These are phyloP conservation scores for Gossypium gossypioides DNA, from an alignment of 441 rosid species.

Conservation along the genomic window DNA sequence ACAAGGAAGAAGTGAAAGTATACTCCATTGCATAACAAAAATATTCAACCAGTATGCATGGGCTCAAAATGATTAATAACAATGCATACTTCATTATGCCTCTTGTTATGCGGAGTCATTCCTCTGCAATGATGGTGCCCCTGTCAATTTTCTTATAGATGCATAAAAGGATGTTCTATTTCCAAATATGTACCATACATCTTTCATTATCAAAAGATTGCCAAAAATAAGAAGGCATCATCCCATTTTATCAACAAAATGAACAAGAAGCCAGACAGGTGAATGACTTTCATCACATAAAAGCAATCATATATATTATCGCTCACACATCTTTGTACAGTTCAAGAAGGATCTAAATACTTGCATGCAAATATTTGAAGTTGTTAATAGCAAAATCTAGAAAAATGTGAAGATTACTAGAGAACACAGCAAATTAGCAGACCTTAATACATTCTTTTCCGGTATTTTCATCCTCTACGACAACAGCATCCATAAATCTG, in stretches of 20 bases:
- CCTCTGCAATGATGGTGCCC: background rate
- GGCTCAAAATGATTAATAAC: background rate
- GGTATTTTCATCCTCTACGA: slow-evolving; percentile 90
- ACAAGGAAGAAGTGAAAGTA: background rate
- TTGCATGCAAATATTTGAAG: background rate
- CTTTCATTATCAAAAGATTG: slow-evolving; percentile 10
- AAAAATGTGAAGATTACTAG: slow-evolving; percentile 7
- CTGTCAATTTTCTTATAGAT: background rate
- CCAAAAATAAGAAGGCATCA: slow-evolving; percentile 4
- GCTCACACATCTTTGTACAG: background rate
- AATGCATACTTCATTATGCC: background rate
- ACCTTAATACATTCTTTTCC: slow-evolving; percentile 99
- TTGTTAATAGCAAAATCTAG: slow-evolving; percentile 1
- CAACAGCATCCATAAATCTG: slow-evolving; percentile 95
- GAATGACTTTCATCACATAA: background rate
- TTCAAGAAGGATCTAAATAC: background rate
- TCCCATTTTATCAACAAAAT: background rate
- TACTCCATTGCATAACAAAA: background rate
- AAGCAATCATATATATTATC: background rate
- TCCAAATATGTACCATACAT: background rate
- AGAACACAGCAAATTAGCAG: slow-evolving; percentile 8
- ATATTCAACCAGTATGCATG: background rate
- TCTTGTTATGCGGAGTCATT: background rate
- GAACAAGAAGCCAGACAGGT: background rate
- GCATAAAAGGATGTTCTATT: background rate